Evolutionary conservation across 1,284 basidiomycete genomes (phyloP), one percentile per base, ranked within the genome.

Genomic region (Lignosus rhinocerotis): DNA sequence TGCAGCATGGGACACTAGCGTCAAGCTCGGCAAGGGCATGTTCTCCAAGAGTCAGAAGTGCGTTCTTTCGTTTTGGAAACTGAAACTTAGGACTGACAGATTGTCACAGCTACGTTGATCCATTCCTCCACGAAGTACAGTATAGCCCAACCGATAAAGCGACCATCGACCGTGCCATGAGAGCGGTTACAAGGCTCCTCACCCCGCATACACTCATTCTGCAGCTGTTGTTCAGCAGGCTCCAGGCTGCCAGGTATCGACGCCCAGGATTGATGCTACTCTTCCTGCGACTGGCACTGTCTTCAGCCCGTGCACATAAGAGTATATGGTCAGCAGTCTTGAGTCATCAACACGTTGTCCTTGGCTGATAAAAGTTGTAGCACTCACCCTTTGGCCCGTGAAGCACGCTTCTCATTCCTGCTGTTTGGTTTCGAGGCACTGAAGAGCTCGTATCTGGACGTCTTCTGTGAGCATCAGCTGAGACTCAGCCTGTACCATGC

Each of bases 401-500:
- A 98, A 77, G 82, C 89, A 1, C 85, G 94, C 17, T 96, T 96
- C 71, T 88, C 92, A 0, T 87, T 99, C 67, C 78, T 98, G 9
- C 78, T 96, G 2, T 97, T 99, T 69, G 96, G 93, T 0, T 95
- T 99, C 70, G 94, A 97, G 71, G 85, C 94, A 1, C 75, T 99
- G 39, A 92, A 93, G 68, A 93, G 93, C 62, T 96, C 92, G 32
- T 84, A 88, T 60, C 79, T 98, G 66, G 97, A 99, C 71, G 80
- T 86, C 0, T 85, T 87, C 58, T 90, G 94, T 58, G 96, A 99
- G 74, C 81, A 87, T 63, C 74, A 84, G 25, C 77, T 96, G 55
- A 84, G 97, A 48, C 84, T 92, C 63, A 81, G 80, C 50, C 76
- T 99, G 11, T 98, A 94, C 73, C 75, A 78, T 10, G 83, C 89